These are phyloP conservation scores for Saccharomycopsis javanensis DNA, from an alignment of 805 yeast genomes.

Conservation along the genomic window DNA sequence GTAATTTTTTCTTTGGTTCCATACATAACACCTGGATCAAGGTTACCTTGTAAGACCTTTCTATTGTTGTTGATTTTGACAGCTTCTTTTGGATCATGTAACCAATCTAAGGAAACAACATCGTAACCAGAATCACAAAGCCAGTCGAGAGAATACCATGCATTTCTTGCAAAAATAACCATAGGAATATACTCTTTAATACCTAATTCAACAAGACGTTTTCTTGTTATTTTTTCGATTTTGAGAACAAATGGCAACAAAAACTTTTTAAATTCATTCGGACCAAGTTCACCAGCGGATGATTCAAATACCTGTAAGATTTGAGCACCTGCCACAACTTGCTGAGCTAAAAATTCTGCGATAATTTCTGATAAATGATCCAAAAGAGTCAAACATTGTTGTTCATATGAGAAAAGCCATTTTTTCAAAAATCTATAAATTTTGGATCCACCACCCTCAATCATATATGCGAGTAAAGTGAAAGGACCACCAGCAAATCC, in stretches of 20 bases:
- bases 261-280: constrained; percentile 78
- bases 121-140: constrained; percentile 76
- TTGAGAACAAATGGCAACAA: constrained; percentile 80
- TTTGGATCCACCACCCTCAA: constrained; percentile 94
- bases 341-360: constrained; percentile 85
- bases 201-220: constrained; percentile 62
- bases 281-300: constrained; percentile 96
- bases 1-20: constrained; percentile 79
- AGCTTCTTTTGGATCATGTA: constrained; percentile 76
- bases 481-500: constrained; percentile 98
- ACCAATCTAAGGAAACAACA: constrained; percentile 90
- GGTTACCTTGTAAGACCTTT: constrained; percentile 84
- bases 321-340: constrained; percentile 96
- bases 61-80: constrained; percentile 64
- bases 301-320: constrained; percentile 95
- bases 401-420: constrained; percentile 80
- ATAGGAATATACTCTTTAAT: constrained; percentile 66
- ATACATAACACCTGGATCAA: constrained; percentile 92
- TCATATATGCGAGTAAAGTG: constrained; percentile 94
- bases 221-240: constrained; percentile 60
- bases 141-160: constrained; percentile 91
- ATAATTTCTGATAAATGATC: constrained; percentile 80
- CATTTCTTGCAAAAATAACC: constrained; percentile 89
- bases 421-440: constrained; percentile 84
- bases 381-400: constrained; percentile 58